Conservation (phyloP, 257 asterid species). For the Hygrophila difformis region DNA sequence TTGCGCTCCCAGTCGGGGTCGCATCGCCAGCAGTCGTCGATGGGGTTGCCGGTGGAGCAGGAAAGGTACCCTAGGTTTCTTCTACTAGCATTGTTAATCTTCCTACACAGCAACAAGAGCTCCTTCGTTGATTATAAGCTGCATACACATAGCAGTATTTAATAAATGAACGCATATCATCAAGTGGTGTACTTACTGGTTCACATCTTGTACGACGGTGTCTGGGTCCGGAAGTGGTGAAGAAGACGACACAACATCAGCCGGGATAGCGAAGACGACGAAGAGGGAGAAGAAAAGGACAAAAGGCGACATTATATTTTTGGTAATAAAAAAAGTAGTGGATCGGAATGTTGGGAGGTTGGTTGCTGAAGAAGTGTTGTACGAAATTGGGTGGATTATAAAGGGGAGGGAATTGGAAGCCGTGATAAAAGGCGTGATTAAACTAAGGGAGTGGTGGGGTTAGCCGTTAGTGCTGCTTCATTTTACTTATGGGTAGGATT, state of each 20-base stretch:
- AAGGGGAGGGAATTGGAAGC: conserved; percentile 9
- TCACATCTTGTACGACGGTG: conserved; percentile 55
- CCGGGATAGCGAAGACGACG: conserved; percentile 2
- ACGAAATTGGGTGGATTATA: conserved; percentile 20
- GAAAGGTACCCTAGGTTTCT: conserved; percentile 50
- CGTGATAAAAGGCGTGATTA: conserved; percentile 80
- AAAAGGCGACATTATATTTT: background rate
- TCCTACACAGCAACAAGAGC: conserved; percentile 16
- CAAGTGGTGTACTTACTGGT: conserved; percentile 28
- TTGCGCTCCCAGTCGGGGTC: conserved; percentile 44
- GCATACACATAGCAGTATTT: too few relatives aligned
- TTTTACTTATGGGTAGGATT: conserved; percentile 17
- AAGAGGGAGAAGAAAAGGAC: conserved; percentile 14
- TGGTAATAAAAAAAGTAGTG: conserved; percentile 12
- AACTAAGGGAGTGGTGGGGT: too few relatives aligned
- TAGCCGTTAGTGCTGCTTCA: too few relatives aligned
- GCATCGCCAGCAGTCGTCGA: conserved; percentile 88
- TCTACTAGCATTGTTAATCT: conserved; percentile 53
- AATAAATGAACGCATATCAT: too few relatives aligned
- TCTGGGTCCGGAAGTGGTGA: conserved; percentile 33
- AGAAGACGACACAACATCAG: conserved; percentile 11
- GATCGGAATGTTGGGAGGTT: too few relatives aligned
- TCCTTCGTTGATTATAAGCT: too few relatives aligned
- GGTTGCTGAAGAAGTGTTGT: too few relatives aligned
- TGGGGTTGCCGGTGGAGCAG: conserved; percentile 67